Conservation (phyloP, 1,284 basidiomycete species). For the Ceratobasidium sp. region DNA sequence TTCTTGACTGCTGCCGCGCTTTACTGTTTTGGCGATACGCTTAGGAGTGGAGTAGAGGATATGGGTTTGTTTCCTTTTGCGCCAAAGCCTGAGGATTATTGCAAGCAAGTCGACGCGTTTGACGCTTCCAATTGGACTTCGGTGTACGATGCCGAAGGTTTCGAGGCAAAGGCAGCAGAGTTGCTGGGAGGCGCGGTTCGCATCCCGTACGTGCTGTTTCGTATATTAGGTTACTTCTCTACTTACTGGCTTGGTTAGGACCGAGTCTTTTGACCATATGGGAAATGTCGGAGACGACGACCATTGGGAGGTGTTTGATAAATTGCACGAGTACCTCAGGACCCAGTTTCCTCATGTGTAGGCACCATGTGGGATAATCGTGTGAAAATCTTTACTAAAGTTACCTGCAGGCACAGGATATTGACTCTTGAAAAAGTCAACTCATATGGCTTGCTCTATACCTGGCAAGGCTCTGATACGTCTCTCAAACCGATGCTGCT, state of each 20-base stretch:
- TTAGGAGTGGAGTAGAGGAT: constrained; percentile 6
- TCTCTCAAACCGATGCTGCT: constrained; percentile 72
- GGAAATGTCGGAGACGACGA: constrained; percentile 54
- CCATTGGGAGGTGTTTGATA: constrained; percentile 55
- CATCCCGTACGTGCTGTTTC: constrained; percentile 56
- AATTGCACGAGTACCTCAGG: constrained; percentile 55
- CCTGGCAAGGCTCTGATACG: constrained; percentile 67
- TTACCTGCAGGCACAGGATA: constrained; percentile 59
- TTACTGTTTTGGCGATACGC: constrained; percentile 20
- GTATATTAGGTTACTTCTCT: neutral
- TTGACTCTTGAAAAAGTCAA: constrained; percentile 68
- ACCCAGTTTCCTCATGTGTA: constrained; percentile 54
- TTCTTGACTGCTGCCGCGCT: constrained; percentile 26
- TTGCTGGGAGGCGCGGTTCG: constrained; percentile 65
- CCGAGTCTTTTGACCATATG: constrained; percentile 56
- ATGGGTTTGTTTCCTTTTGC: constrained; percentile 5
- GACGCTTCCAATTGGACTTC: constrained; percentile 38
- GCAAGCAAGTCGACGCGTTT: constrained; percentile 35
- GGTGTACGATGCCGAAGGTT: constrained; percentile 58
- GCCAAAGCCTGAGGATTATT: constrained; percentile 29
- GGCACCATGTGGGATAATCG: constrained; percentile 31
- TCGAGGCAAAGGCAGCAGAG: constrained; percentile 61
- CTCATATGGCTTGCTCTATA: constrained; percentile 71
- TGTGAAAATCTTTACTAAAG: neutral
- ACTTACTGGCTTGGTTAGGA: constrained; percentile 43